Base-by-base conservation (phyloP, 2,329 filamentous ascomycete species). In the Xylariales sp. region DNA sequence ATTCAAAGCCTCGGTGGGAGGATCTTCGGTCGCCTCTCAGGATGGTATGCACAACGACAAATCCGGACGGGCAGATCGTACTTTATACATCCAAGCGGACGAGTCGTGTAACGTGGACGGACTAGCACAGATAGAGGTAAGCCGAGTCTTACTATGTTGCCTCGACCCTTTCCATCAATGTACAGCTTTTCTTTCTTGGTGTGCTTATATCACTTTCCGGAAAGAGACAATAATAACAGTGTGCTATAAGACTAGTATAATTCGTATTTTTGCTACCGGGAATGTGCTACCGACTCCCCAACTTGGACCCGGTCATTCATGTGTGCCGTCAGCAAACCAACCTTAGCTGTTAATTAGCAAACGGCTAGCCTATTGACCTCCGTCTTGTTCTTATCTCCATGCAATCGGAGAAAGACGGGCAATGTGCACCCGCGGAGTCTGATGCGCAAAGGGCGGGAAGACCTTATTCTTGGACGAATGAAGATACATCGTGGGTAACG, bases 111-210 rank as follows among this genome's bases (percentile, higher is more conserved):
- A n/a, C 10, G 8, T 30, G 48, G 3, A 28, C 23, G 7, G n/a
- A 43, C 48, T 28, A 18, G 23, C 5, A 10, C 39, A 32, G 8
- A 14, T 10, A 50, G 43, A 34, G 53, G 52, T 41, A 39, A 36
- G 34, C 18, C 23, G 30, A 45, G 39, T 39, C 65, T 62, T 54
- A 53, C 62, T 62, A 57, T 54, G n/a, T 3, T 39, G 36, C 10
- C 36, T 46, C 16, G 9, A 28, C 46, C 50, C 6, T 16, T 32
- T 50, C 5, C 59, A 39, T 36, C 28, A 10, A 53, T 65, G 52
- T 57, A 53, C 16, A 53, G 12, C 23, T 3, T 2, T 53, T 48
- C 16, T 61, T n/a, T 54, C 23, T 32, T n/a, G 5, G 57, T 43
- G 45, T 61, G 49, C 52, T 45, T 48, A 48, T 61, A 43, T 48